phyloP scores from a whole-genome alignment of 352 stramenopile species.

The Phytophthora aleatoria region DNA sequence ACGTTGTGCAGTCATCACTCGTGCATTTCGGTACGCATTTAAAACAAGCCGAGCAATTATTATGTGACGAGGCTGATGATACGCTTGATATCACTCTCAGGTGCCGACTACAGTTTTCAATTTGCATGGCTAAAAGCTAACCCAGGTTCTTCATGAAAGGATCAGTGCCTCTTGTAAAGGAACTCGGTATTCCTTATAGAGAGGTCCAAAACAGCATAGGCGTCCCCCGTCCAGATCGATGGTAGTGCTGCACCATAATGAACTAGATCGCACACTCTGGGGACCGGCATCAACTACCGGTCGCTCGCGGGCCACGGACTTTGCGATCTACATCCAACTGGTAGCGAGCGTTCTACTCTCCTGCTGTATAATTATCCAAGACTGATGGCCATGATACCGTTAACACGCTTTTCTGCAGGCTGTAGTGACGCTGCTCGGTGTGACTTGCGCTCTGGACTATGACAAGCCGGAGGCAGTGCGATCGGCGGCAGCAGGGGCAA shows the following conservation, averaged over 20 bases:
- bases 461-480: conserved; percentile 60
- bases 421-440: conserved; percentile 37
- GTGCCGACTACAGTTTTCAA: conserved; percentile 20
- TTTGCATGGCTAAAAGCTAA: conserved; percentile 11
- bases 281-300: conserved; percentile 44
- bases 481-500: conserved; percentile 31
- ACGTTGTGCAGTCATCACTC: conserved; percentile 28
- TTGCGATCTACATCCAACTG: conserved; percentile 54
- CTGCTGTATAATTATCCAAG: background rate
- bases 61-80: background rate
- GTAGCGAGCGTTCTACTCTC: conserved; percentile 20
- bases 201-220: background rate
- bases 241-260: conserved; percentile 70
- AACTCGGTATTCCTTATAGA: conserved; percentile 2
- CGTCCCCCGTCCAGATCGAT: conserved; percentile 28
- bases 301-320: conserved; percentile 48
- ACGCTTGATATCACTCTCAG: background rate
- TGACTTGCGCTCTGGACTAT: conserved; percentile 49
- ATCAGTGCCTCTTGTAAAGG: conserved; percentile 18
- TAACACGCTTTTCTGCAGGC: conserved; percentile 25
- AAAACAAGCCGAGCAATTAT: background rate
- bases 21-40: conserved; percentile 19
- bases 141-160: background rate
- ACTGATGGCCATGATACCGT: conserved; percentile 7
- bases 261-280: conserved; percentile 68